Base-by-base conservation (phyloP, 73 alveolate genomes). In the Paramecium sexaurelia region DNA sequence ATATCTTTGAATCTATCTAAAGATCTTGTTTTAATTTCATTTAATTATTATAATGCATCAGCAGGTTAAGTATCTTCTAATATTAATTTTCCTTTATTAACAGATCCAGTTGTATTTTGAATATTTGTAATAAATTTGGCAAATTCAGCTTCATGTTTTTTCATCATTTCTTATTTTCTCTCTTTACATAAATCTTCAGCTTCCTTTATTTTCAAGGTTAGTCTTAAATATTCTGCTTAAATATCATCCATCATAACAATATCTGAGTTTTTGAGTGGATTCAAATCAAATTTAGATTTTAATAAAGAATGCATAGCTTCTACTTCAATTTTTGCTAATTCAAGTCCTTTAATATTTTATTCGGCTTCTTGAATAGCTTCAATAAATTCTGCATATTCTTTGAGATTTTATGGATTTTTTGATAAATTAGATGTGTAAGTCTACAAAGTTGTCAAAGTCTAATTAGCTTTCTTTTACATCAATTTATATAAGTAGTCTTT, bases 391-490 rank as follows among this genome's bases (percentile, higher is more conserved):
- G 96, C 97, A 85, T 90, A 96, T 41, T 95, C 95, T 27, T 91
- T 89, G 2, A 96, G 95, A 22, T 94, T 84, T 33, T 83, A 27
- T 24, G 94, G 95, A 35, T 87, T 73, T 45, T 95, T 93, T 13
- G 92, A 57, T 66, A 96, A 93, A 26, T 90, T 40, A 6, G 75
- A 27, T 1, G 68, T 82, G 24, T 91, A 95, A 15, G 37, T 71
- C 40, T 85, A 86, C 7, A 93, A 75, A 24, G 83, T 94, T 13
- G 91, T 73, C 19, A 66, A 84, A 10, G 96, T 88, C 26, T 92
- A 93, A 55, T 89, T 75, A 36, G 97, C 94, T 91, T 95, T 95
- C 45, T 83, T 75, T 82, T 88, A 91, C 91, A 97, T 95, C 41
- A 94, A 86, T 36, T 91, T 93, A 73, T 82, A 88, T 27, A 96